A percentile compares a stretch with the other conserved stretches of the same genome.
Evolutionary conservation across 495 filamentous ascomycete genomes (phyloP).

Genomic region (Margaritispora aquatica): DNA sequence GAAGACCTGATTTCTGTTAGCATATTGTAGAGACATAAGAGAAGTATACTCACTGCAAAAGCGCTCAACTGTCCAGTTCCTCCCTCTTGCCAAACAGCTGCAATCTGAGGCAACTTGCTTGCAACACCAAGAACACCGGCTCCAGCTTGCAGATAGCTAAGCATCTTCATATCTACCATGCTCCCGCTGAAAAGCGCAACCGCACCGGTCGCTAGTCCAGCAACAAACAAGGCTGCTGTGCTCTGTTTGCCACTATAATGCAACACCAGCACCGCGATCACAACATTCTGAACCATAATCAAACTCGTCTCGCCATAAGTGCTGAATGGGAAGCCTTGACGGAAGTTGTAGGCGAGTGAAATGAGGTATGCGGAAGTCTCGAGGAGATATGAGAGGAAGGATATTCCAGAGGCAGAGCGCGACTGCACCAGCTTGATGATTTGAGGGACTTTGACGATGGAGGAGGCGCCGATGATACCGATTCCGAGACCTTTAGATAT

Average conservation of each 20-base stretch:
- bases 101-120: slow-evolving; percentile 90
- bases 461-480: slow-evolving; percentile 80
- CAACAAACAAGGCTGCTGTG: slow-evolving; percentile 67
- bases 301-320: slow-evolving; percentile 93
- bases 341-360: slow-evolving; percentile 80
- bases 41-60: slow-evolving; percentile 69
- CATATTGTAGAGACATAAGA: background rate
- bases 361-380: slow-evolving; percentile 83
- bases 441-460: slow-evolving; percentile 92
- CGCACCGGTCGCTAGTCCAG: slow-evolving; percentile 57
- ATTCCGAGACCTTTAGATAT: slow-evolving; percentile 90
- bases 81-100: slow-evolving; percentile 72
- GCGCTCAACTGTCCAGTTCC: slow-evolving; percentile 94
- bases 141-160: slow-evolving; percentile 76
- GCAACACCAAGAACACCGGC: slow-evolving; percentile 77
- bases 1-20: slow-evolving; percentile 64
- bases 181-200: slow-evolving; percentile 55
- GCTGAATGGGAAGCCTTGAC: slow-evolving; percentile 88
- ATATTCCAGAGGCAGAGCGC: slow-evolving; percentile 71
- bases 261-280: slow-evolving; percentile 78
- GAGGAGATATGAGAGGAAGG: slow-evolving; percentile 84
- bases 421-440: slow-evolving; percentile 84
- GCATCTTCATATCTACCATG: slow-evolving; percentile 52
- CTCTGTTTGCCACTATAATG: slow-evolving; percentile 59
- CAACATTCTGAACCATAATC: slow-evolving; percentile 85